Evolutionary conservation across 2,329 filamentous ascomycete species (phyloP).

Genomic region (Chrysoporthe cubensis): DNA sequence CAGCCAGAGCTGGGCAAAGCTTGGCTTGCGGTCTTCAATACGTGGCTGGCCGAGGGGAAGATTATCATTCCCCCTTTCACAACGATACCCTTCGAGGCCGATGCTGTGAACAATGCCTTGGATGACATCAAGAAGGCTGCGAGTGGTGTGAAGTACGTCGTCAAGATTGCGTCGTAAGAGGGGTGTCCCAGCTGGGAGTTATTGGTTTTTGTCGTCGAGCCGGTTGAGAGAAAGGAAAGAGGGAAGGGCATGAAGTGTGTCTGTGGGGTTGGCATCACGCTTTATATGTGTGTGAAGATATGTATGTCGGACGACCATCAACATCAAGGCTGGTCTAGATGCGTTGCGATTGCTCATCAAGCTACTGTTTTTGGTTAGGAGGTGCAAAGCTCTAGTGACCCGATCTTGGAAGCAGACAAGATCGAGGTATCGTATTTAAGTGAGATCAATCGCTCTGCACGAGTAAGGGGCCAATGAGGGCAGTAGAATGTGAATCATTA

Average conservation of each 20-base stretch:
- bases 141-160: conserved; percentile 8
- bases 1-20: not conserved
- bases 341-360: not conserved
- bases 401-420: no score
- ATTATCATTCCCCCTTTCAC: not conserved
- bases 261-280: no score
- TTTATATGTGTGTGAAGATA: not conserved
- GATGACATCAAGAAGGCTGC: not conserved
- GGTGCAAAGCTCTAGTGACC: not conserved
- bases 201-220: not conserved
- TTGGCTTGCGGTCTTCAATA: not conserved
- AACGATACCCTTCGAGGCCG: not conserved
- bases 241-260: not conserved
- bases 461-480: no score
- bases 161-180: not conserved
- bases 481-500: not conserved
- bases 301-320: not conserved
- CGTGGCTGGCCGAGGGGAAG: conserved; percentile 2
- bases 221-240: not conserved
- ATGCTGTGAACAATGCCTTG: not conserved
- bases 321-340: not conserved
- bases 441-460: no score
- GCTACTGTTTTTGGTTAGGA: not conserved
- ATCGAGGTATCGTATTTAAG: no score
- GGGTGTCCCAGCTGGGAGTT: no score